Evolutionary conservation across 2,329 filamentous ascomycete genomes (phyloP), one percentile per base, ranked within the genome.

Genomic region (Calonectria hawksworthii): DNA sequence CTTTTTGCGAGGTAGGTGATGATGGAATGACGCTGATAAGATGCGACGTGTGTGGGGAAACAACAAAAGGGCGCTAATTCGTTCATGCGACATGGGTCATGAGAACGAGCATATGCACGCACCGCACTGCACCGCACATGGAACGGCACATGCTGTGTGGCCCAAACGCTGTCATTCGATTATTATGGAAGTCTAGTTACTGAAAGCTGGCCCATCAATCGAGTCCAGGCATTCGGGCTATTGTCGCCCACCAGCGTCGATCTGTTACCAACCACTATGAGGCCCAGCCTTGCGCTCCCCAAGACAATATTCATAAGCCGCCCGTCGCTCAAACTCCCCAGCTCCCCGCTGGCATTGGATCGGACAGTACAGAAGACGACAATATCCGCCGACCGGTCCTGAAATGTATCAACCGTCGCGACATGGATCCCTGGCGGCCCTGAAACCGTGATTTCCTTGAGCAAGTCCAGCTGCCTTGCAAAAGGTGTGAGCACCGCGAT

Each of bases 401-500:
- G 86, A 73, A 86, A 88, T 4, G 83, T 83, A 74, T 88, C 86
- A 56, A 88, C 85, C 66, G 84, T 87, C 2, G 81, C 85, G 1
- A 87, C 80, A 61, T 86, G 80, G 2, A 87, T 77, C 30, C 80
- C 75, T 0, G 47, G 56, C 32, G 56, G 23, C 36, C 32, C 34
- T 63, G 56, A 63, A 63, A 63, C 56, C 34, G 23, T 23, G 2
- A 74, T 73, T 11, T 78, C 56, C 0, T 81, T 69, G 9, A 80
- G 71, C 8, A 69, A 74, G 61, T 77, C 80, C 4, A 87, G 80
- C 1, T 83, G 63, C 2, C 84, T 82, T 4, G 76, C 81, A 68
- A 88, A 88, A 1, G 85, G 86, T 1, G 86, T 87, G 4, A 88
- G 74, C 1, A 88, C 82, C 11, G 82, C 84, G 34, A 87, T 84